phyloP scores from a whole-genome alignment of 1,284 basidiomycete genomes.

The Stygiomarasmius scandens region DNA sequence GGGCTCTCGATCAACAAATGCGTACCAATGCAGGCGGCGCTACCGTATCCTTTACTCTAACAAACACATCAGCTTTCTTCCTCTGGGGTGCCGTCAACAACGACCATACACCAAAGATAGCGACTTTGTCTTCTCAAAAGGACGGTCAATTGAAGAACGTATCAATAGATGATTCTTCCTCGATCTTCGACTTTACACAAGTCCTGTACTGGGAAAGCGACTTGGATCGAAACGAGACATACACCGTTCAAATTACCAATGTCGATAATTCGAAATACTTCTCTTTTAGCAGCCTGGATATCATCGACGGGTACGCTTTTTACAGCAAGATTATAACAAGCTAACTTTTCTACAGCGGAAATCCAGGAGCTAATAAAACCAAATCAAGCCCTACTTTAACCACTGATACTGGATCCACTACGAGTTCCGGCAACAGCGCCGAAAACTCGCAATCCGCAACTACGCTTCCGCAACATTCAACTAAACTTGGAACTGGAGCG shows the following conservation, averaged over 20 bases:
- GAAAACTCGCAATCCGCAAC: too few relatives aligned
- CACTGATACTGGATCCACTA: too few relatives aligned
- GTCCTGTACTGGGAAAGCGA: slow-evolving; percentile 6
- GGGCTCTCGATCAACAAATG: background rate
- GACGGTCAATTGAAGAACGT: background rate
- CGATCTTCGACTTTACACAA: background rate
- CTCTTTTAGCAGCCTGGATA: background rate
- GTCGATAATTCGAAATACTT: background rate
- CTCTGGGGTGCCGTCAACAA: background rate
- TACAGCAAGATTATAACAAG: background rate
- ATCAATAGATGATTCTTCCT: background rate
- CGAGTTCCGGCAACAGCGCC: too few relatives aligned
- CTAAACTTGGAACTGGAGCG: background rate
- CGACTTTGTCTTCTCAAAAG: background rate
- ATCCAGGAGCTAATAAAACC: too few relatives aligned
- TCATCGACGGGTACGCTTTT: slow-evolving; percentile 3
- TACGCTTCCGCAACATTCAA: too few relatives aligned
- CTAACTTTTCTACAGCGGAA: too few relatives aligned
- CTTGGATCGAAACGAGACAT: background rate
- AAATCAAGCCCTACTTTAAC: too few relatives aligned
- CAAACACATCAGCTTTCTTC: background rate
- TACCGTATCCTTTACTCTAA: background rate
- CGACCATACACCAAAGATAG: background rate
- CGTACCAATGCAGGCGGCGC: background rate
- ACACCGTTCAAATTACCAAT: slow-evolving; percentile 1